Evolutionary conservation across 2,329 filamentous ascomycete species (phyloP), one percentile per base, ranked within the genome.

Genomic region (Endocalyx cinctus): DNA sequence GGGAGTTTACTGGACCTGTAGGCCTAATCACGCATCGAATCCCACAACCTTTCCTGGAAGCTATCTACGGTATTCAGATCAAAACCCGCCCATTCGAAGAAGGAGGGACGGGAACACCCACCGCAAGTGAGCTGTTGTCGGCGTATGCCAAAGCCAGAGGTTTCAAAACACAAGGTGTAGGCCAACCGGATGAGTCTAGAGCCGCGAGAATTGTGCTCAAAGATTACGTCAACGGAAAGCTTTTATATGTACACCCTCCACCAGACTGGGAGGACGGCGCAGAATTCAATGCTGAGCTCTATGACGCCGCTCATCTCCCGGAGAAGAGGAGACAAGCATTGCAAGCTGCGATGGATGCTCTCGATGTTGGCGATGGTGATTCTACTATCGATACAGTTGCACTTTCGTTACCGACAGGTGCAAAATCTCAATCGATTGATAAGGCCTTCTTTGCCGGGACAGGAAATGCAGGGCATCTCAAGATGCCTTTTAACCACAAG

Each of bases 191-290:
- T 52, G 88, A 95, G 66, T 94, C 88, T 2, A 77, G 92, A 49
- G 92, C 92, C 6, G 88, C 90, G 5, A 77, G 92, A 33, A 84
- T 87, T 48, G 74, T 98, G 12, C 74, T 98, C 17, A 98, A 98
- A 59, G 92, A 98, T 64, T 98, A 97, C 54, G 92, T 98, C 48
- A 94, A 84, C 57, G 92, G 92, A 42, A 97, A 96, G 64, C 75
- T 98, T 0, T 74, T 97, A 5, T 97, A 84, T 66, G 92, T 88
- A 47, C 82, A 90, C 51, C 89, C 92, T 5, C 92, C 92, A 1
- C 89, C 89, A 0, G 66, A 66, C 5, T 74, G 81, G 18, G 77
- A 84, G 25, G 84, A 96, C 47, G 68, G 78, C 1, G 65, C 67
- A 30, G 77, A 82, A 34, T 98, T 97, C 72, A 98, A 98, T 64